A percentile compares a stretch with the other conserved stretches of the same genome.
phyloP scores from a whole-genome alignment of 305 asterid species.

The Rubia peregrina region DNA sequence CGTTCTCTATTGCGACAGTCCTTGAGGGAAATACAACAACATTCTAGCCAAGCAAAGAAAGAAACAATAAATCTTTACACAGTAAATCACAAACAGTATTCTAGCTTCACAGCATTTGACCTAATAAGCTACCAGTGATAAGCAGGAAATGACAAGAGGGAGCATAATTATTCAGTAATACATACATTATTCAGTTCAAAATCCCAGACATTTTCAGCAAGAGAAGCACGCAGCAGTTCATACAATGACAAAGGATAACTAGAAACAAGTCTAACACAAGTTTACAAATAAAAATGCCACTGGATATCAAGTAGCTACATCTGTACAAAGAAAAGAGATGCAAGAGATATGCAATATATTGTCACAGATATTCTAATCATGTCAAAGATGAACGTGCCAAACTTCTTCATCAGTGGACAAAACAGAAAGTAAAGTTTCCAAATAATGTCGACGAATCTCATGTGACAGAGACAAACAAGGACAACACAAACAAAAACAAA shows the following conservation, averaged over 20 bases:
- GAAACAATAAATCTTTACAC: conserved; percentile 13
- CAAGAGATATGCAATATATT: neutral
- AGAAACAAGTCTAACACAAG: neutral
- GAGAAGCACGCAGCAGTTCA: neutral
- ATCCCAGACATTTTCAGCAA: neutral
- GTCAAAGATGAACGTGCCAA: neutral
- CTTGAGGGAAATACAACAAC: conserved; percentile 86
- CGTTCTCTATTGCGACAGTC: conserved; percentile 84
- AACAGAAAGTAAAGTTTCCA: neutral
- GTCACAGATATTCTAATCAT: neutral
- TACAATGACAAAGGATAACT: neutral
- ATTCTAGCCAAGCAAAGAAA: conserved; percentile 35
- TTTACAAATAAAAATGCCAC: neutral
- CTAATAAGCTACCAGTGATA: neutral
- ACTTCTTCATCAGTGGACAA: neutral
- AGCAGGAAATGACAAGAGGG: neutral
- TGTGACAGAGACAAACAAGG: neutral
- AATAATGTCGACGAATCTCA: neutral
- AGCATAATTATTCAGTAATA: neutral
- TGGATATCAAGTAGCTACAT: neutral
- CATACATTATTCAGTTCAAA: neutral
- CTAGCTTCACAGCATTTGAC: neutral
- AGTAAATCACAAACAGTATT: neutral
- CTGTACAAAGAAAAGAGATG: neutral
- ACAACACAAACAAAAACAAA: neutral